phyloP scores from a whole-genome alignment of 2,329 filamentous ascomycete species.

The Lithohypha guttulata region DNA sequence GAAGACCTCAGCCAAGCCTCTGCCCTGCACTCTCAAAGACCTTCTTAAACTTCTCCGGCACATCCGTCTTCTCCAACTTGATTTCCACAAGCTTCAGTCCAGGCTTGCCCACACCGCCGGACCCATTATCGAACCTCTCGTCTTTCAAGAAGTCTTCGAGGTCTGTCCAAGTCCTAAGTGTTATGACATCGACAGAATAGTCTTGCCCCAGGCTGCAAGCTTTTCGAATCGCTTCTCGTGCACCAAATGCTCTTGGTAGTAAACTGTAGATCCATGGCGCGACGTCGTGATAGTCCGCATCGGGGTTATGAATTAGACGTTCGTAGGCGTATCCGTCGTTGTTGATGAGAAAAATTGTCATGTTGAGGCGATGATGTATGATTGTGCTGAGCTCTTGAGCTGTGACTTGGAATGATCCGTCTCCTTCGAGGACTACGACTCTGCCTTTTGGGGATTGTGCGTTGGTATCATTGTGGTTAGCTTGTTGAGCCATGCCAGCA shows the following conservation, averaged over 20 bases:
- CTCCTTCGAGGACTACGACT: conserved; percentile 78
- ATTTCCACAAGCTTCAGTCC: conserved; percentile 63
- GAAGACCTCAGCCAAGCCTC: no score
- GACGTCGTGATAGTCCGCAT: conserved; percentile 72
- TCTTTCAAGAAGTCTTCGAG: conserved; percentile 56
- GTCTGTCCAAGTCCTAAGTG: conserved; percentile 58
- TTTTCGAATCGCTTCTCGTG: conserved; percentile 33
- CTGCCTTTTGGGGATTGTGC: no score
- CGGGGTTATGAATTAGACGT: conserved; percentile 74
- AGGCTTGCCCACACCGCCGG: conserved; percentile 17
- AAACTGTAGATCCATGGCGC: conserved; percentile 62
- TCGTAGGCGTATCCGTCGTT: conserved; percentile 88
- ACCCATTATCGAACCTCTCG: conserved; percentile 47
- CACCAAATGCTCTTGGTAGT: conserved; percentile 58
- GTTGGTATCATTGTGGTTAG: conserved; percentile 11
- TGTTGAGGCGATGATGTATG: conserved; percentile 60
- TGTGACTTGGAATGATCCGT: conserved; percentile 77
- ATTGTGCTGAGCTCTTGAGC: conserved; percentile 72
- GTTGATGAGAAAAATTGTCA: conserved; percentile 77
- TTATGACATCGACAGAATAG: conserved; percentile 32
- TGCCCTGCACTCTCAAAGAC: no score
- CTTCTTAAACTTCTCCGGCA: no score
- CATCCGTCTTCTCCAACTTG: conserved; percentile 69
- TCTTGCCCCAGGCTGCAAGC: conserved; percentile 39
- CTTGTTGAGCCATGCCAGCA: conserved; percentile 53